A percentile compares a stretch with the other conserved stretches of the same genome.
phyloP scores from a whole-genome alignment of 257 asterid species.

The Fraxinus cuspidata region DNA sequence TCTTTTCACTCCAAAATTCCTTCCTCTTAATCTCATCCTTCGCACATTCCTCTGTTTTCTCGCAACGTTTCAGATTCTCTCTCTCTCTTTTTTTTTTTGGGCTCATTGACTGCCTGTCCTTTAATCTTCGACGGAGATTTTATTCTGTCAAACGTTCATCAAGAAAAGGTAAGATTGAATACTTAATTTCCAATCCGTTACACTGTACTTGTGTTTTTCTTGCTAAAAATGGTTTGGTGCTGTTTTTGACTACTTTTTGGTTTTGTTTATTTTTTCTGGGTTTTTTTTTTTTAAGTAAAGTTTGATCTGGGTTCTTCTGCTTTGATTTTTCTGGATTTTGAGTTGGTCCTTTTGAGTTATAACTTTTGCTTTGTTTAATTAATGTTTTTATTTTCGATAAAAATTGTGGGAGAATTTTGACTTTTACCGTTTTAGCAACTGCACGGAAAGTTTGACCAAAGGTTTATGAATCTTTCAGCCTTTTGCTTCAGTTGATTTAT shows the following conservation, averaged over 20 bases:
- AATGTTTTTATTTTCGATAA: not conserved
- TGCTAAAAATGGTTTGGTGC: constrained; percentile 7
- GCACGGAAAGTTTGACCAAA: constrained; percentile 24
- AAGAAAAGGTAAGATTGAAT: constrained; percentile 21
- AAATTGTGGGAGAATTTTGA: not conserved
- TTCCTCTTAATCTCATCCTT: constrained; percentile 20
- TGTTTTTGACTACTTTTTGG: not conserved
- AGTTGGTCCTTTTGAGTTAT: constrained; percentile 5
- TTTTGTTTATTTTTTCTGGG: not conserved
- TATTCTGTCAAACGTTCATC: not conserved
- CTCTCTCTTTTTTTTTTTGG: not conserved
- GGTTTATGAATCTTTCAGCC: constrained; percentile 21
- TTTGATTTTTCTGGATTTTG: constrained; percentile 16
- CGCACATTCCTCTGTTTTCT: constrained; percentile 16
- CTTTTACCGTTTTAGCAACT: constrained; percentile 12
- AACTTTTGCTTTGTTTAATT: not conserved
- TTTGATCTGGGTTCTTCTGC: constrained; percentile 30
- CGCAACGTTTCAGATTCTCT: not conserved
- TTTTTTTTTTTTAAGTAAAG: constrained; percentile 11
- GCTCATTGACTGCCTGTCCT: constrained; percentile 30
- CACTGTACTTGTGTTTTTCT: not conserved
- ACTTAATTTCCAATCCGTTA: constrained; percentile 14
- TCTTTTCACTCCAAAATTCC: constrained; percentile 25
- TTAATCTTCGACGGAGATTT: constrained; percentile 15
- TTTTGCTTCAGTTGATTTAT: constrained; percentile 19